Evolutionary conservation across 2,329 filamentous ascomycete species (phyloP).

Genomic region (Teratosphaeriaceae sp.): DNA sequence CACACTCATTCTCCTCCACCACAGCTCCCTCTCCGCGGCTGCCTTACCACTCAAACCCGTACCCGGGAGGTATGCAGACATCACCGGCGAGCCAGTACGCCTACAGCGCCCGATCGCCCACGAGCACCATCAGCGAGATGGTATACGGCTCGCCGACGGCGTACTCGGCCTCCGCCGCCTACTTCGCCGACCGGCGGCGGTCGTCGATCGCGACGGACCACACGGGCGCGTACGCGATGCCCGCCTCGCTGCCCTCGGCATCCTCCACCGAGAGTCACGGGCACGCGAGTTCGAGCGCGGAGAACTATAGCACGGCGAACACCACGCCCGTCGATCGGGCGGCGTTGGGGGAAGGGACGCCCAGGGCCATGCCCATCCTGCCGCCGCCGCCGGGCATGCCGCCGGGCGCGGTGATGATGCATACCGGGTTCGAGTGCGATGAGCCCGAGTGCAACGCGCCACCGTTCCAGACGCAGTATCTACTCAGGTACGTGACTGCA

Average conservation of each 20-base stretch:
- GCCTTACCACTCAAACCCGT: constrained; percentile 20
- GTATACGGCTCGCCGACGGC: constrained; percentile 21
- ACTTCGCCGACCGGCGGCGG: constrained; percentile 18
- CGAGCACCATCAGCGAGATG: constrained; percentile 19
- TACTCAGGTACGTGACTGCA: constrained; percentile 63
- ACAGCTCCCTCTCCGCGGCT: constrained; percentile 22
- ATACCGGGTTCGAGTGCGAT: constrained; percentile 52
- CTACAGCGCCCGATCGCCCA: constrained; percentile 18
- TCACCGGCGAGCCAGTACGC: constrained; percentile 20
- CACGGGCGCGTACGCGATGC: constrained; percentile 7
- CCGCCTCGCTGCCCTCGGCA: constrained; percentile 20
- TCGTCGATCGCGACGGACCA: constrained; percentile 11
- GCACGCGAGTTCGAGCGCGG: constrained; percentile 22
- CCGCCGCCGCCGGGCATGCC: constrained; percentile 32
- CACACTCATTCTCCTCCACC: constrained; percentile 24
- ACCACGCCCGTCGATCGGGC: constrained; percentile 31
- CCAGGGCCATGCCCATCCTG: constrained; percentile 17
- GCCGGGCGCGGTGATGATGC: constrained; percentile 22
- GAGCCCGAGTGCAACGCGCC: constrained; percentile 60
- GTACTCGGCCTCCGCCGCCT: constrained; percentile 10
- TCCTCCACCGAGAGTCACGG: constrained; percentile 26
- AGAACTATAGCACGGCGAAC: constrained; percentile 29
- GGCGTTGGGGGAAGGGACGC: constrained; percentile 23
- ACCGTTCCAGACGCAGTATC: constrained; percentile 70
- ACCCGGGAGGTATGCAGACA: constrained; percentile 19